Evolutionary conservation across 2,329 filamentous ascomycete genomes (phyloP), one percentile per base, ranked within the genome.

Genomic region (Aspergillus costaricaensis): DNA sequence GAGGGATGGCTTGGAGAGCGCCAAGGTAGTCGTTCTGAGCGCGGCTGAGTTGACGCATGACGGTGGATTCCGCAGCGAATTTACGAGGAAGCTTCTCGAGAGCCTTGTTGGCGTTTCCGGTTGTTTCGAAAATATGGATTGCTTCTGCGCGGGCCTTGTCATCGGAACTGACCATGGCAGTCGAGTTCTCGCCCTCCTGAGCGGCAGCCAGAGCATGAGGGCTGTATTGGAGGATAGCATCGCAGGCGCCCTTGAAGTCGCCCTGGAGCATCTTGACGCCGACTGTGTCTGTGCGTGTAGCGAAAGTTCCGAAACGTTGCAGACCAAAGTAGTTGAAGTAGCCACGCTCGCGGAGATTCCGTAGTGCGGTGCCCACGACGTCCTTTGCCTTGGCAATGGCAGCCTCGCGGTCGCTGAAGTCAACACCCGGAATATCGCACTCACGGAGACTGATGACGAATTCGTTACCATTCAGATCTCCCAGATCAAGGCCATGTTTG

Each of bases 251-350:
- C 72, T 93, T 84, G 67, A 92, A 92, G 70, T 96, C 87, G 30
- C 86, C 89, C 67, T 91, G 85, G 0, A 99, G 83, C 72, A 99
- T 92, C 74, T 91, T 88, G 72, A 89, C 86, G 52, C 95, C 95
- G 53, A 97, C 82, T 43, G 88, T 85, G 70, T 98, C 92, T 0
- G 95, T 99, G 36, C 92, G 90, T 12, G 91, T 89, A 27, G 87
- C 81, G 75, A 95, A 94, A 0, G 92, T 94, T 27, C 95, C 95
- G 70, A 99, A 99, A 23, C 95, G 88, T 78, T 99, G 95, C n/a
- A 98, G 86, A 8, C 95, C 95, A 72, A 93, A 99, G 79, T 98
- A 99, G 78, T 99, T 99, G 77, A 99, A 88, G 81, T 96, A 99
- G 2, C 95, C 95, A 48, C 88, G 84, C 47, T 86, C 79, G 57